Conservation (phyloP, 345 rosid genomes). For the Lumnitzera littorea region DNA sequence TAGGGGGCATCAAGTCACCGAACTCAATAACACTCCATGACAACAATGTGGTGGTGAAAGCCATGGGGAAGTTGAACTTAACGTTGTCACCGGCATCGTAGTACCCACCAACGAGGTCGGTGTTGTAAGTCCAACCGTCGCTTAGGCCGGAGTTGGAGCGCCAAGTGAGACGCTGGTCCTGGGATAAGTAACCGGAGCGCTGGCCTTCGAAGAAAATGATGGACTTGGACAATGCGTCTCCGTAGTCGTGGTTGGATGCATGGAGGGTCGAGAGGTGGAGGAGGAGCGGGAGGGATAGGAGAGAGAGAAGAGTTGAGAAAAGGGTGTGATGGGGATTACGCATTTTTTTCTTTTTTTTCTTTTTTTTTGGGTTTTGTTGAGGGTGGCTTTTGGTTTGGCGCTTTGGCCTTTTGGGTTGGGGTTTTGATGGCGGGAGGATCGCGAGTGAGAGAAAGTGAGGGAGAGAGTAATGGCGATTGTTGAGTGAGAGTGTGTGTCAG, state of each 20-base stretch:
- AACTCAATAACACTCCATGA: constrained; percentile 90
- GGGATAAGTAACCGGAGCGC: constrained; percentile 75
- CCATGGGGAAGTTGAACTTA: constrained; percentile 91
- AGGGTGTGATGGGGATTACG: too few relatives aligned
- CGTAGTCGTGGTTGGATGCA: constrained; percentile 43
- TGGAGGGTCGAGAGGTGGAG: constrained; percentile 15
- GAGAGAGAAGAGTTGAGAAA: background rate
- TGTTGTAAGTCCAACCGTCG: constrained; percentile 65
- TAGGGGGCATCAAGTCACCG: constrained; percentile 67
- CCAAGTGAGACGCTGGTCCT: constrained; percentile 64
- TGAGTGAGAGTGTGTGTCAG: too few relatives aligned
- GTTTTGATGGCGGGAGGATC: too few relatives aligned
- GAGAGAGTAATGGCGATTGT: too few relatives aligned
- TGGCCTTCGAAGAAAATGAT: constrained; percentile 97
- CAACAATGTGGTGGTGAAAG: constrained; percentile 83
- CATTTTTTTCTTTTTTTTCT: too few relatives aligned
- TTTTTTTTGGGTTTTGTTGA: too few relatives aligned
- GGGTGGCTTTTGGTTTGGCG: too few relatives aligned
- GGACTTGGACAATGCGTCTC: constrained; percentile 73
- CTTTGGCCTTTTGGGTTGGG: too few relatives aligned
- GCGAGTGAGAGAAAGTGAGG: too few relatives aligned
- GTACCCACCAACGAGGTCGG: constrained; percentile 81
- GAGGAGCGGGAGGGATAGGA: constrained; percentile 1
- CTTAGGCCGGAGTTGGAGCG: constrained; percentile 63
- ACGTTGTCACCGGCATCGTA: constrained; percentile 97